Evolutionary conservation across 2,329 filamentous ascomycete species (phyloP), one percentile per base, ranked within the genome.

Genomic region (Fusarium nygamai): DNA sequence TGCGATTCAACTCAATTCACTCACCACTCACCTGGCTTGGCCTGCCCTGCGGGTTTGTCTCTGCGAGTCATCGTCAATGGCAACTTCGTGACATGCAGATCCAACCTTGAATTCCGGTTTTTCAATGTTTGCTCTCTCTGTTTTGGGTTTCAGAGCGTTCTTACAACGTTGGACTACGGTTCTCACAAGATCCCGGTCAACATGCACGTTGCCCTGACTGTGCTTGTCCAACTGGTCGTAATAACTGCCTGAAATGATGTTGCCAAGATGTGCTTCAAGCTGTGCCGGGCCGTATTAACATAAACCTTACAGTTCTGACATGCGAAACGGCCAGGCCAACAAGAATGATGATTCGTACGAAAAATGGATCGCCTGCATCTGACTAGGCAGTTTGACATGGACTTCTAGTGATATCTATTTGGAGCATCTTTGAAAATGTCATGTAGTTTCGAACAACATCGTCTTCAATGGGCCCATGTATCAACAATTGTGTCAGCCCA

Each of bases 51-150:
- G 53, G 68, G 38, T 67, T 70, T 58, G 48, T 75, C 63, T 43
- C 73, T 78, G 73, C 76, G 72, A 78, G 76, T 78, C 75, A 78
- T 78, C 72, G 44, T 64, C 67, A 74, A 74, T 65, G 56, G 61
- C 43, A 75, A 74, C 74, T 76, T 73, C 62, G 65, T 75, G 69
- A 71, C 71, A 69, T 75, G 75, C 76, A 76, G 75, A 78, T 74
- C 75, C 61, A 72, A 58, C 68, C 64, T 66, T 61, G 59, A 67
- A 76, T 75, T 72, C 76, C 72, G 66, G 65, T 58, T 69, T 78
- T 75, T 53, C 47, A 46, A 41, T 56, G 33, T 47, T 39, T 63
- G 67, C 34, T 57, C 48, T 48, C 51, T 41, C 59, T 54, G 39
- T 36, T 44, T 64, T 53, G 46, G 48, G 48, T 24, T 39, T 56